Evolutionary conservation across 2,329 filamentous ascomycete species (phyloP).

Genomic region (Phyllosticta paracitricarpa): DNA sequence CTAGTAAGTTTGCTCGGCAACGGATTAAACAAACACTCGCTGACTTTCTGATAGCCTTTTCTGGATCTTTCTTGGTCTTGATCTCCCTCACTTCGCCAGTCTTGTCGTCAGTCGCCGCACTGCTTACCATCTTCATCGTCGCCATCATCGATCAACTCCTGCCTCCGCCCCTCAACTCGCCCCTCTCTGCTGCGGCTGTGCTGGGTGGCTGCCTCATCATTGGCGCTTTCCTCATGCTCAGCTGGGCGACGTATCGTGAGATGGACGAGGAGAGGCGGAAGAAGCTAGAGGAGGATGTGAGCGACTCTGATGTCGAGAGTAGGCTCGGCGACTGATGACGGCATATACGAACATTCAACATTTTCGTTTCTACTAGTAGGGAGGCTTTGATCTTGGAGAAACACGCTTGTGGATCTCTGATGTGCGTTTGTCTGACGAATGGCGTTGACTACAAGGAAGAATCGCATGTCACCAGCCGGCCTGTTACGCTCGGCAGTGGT

Average conservation of each 20-base stretch:
- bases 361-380: neutral
- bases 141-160: conserved; percentile 83
- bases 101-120: conserved; percentile 79
- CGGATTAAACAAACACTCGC: neutral
- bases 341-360: neutral
- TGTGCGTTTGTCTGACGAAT: neutral
- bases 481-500: neutral
- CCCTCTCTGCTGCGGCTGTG: conserved; percentile 65
- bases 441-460: neutral
- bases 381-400: neutral
- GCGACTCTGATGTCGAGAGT: conserved; percentile 33
- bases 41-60: conserved; percentile 49
- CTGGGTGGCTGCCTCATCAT: conserved; percentile 81
- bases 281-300: conserved; percentile 33
- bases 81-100: conserved; percentile 91
- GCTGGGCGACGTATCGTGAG: conserved; percentile 86
- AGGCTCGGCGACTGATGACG: conserved; percentile 3
- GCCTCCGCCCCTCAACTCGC: conserved; percentile 57
- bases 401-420: neutral
- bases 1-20: conserved; percentile 42
- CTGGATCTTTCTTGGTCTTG: conserved; percentile 82
- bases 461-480: neutral
- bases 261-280: conserved; percentile 74
- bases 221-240: conserved; percentile 73
- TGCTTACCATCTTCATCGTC: conserved; percentile 94